A percentile compares a stretch with the other conserved stretches of the same genome.
Evolutionary conservation across 139 green algal genomes (phyloP).

Genomic region (Eudorina sp.): DNA sequence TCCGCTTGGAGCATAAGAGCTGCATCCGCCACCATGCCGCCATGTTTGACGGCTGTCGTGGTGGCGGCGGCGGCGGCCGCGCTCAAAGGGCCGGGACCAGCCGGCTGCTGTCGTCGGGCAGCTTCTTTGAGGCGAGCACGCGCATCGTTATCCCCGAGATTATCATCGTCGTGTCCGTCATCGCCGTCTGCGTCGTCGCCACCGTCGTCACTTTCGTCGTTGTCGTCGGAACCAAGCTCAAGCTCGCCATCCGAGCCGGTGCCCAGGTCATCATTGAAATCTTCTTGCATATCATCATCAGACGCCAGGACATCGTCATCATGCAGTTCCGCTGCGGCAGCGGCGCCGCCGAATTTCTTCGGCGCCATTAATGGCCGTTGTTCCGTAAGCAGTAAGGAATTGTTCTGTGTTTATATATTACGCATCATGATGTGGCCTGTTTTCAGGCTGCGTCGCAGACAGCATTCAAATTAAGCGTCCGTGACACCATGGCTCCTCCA

Average conservation of each 20-base stretch:
- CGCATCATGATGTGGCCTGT: too few species aligned
- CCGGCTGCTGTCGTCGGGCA: constrained; percentile 11
- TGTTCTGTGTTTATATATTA: neutral
- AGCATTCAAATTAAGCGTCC: too few species aligned
- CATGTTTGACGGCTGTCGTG: neutral
- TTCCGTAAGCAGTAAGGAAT: neutral
- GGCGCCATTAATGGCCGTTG: neutral
- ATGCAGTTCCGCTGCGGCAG: neutral
- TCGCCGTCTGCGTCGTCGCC: neutral
- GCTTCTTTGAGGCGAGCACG: neutral
- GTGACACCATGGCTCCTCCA: too few species aligned
- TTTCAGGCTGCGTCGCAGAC: too few species aligned
- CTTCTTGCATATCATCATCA: constrained; percentile 1
- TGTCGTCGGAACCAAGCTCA: neutral
- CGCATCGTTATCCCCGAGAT: neutral
- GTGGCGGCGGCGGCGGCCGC: constrained; percentile 9
- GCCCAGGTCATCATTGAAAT: neutral
- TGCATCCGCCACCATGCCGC: neutral
- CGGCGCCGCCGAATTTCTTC: constrained; percentile 14
- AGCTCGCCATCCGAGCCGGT: too few species aligned
- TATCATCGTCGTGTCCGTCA: neutral
- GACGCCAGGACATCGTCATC: constrained; percentile 20
- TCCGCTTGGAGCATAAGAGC: neutral
- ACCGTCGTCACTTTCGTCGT: neutral
- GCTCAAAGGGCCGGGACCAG: neutral